Conservation (phyloP, 2,329 filamentous ascomycete genomes). For the Tolypocladium guangdongense region DNA sequence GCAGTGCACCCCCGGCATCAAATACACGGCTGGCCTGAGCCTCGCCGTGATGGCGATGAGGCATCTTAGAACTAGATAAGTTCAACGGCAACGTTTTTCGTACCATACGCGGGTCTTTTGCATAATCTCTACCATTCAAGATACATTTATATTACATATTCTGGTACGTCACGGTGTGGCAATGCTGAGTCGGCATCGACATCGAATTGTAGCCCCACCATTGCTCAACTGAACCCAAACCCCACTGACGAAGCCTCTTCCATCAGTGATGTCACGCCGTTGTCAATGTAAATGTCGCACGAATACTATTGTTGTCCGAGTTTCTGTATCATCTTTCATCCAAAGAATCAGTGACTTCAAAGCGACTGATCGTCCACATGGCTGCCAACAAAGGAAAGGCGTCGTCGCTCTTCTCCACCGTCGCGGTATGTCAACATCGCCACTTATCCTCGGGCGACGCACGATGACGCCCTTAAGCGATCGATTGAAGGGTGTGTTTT, state of each 20-base stretch:
- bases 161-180: background rate
- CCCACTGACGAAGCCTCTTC: background rate
- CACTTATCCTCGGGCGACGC: background rate
- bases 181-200: background rate
- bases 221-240: background rate
- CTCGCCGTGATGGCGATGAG: conserved; percentile 10
- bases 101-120: background rate
- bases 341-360: background rate
- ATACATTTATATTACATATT: background rate
- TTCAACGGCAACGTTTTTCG: background rate
- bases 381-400: background rate
- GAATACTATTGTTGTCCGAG: background rate
- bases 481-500: background rate
- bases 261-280: background rate
- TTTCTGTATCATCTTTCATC: background rate
- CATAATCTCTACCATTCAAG: background rate
- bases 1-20: conserved; percentile 7
- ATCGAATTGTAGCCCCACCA: background rate
- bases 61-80: background rate
- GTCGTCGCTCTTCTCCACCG: background rate
- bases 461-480: background rate
- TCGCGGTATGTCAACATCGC: background rate
- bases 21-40: conserved; percentile 11
- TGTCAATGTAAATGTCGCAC: background rate
- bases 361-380: background rate